A percentile compares a stretch with the other conserved stretches of the same genome.
Evolutionary conservation across 129 eudicot species (phyloP).

Genomic region (Smallanthus sonchifolius): DNA sequence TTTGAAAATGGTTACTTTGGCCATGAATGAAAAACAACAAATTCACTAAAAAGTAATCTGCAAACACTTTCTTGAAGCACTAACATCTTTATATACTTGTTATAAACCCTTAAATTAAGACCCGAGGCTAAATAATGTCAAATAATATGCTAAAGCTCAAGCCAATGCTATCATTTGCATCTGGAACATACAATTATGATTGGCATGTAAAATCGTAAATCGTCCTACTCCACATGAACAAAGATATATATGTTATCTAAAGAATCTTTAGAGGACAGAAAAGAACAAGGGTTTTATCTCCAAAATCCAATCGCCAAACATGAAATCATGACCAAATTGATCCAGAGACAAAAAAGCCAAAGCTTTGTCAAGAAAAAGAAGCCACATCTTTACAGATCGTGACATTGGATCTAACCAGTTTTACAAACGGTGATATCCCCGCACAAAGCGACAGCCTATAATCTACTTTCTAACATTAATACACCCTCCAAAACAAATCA

Average conservation of each 20-base stretch:
- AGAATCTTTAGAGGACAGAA: not conserved
- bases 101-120: constrained; percentile 3
- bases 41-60: not conserved
- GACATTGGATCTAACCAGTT: not conserved
- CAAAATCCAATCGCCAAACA: no score
- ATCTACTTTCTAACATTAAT: not conserved
- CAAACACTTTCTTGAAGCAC: not conserved
- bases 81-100: not conserved
- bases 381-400: not conserved
- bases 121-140: not conserved
- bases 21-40: constrained; percentile 1
- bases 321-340: not conserved
- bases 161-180: not conserved
- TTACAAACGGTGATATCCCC: not conserved
- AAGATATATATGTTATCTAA: not conserved
- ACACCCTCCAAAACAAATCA: not conserved
- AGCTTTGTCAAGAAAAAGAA: not conserved
- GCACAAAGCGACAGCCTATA: not conserved
- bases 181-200: not conserved
- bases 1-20: not conserved
- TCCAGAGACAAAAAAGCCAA: not conserved
- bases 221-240: not conserved
- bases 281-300: not conserved
- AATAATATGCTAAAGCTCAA: not conserved
- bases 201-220: not conserved